These are phyloP conservation scores for Calonectria leucothoes DNA, from an alignment of 2,329 filamentous ascomycete species.

Conservation along the genomic window DNA sequence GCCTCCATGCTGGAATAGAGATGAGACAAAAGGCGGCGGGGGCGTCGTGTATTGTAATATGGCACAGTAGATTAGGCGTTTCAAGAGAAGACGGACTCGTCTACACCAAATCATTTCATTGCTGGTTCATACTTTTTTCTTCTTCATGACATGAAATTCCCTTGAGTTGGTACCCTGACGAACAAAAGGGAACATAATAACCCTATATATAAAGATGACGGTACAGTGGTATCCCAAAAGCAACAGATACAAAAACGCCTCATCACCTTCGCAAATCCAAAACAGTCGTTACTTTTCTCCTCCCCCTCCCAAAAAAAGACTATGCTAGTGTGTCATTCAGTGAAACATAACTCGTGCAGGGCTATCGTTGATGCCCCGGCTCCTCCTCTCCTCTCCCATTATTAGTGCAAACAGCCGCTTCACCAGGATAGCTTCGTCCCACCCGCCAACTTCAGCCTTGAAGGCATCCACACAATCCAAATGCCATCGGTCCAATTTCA, in stretches of 20 bases:
- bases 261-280: constrained; percentile 29
- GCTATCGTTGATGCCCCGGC: constrained; percentile 20
- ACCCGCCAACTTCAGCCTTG: constrained; percentile 57
- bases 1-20: constrained; percentile 90
- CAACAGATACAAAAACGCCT: constrained; percentile 34
- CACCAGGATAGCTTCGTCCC: constrained; percentile 61
- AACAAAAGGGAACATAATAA: constrained; percentile 9
- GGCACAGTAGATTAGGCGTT: constrained; percentile 47
- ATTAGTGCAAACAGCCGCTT: constrained; percentile 66
- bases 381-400: constrained; percentile 58
- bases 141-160: neutral
- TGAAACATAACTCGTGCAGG: constrained; percentile 46
- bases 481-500: constrained; percentile 67
- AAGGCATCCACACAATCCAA: constrained; percentile 69
- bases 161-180: neutral
- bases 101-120: constrained; percentile 34
- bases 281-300: constrained; percentile 24
- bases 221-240: constrained; percentile 39
- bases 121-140: constrained; percentile 21
- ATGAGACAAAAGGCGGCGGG: constrained; percentile 9
- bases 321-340: constrained; percentile 30
- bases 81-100: constrained; percentile 41
- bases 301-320: neutral
- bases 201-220: constrained; percentile 22
- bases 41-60: constrained; percentile 43